Base-by-base conservation (phyloP, 495 filamentous ascomycete species). In the Amniculicola lignicola region DNA sequence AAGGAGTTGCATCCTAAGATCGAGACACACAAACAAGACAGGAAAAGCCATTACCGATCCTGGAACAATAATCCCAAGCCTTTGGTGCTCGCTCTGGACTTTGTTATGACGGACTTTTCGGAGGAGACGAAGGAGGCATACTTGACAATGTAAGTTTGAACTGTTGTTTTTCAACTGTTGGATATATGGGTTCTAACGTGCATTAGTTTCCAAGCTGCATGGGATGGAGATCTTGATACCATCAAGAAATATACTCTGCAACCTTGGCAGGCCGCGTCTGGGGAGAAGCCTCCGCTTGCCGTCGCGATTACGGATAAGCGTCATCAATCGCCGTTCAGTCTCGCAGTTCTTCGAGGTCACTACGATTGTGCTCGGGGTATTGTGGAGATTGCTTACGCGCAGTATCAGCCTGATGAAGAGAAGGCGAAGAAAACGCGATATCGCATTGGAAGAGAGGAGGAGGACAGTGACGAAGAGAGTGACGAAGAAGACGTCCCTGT, bases 311-410 rank as follows among this genome's bases (percentile, higher is more conserved):
- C 57, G 1, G 85, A 87, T 58, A 55, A 62, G 2, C 27, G 66
- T 28, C 56, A 66, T 1, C 70, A 75, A 25, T 74, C 72, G 1
- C 81, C 86, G 0, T 85, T 91, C 55, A 77, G 77, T 2, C 72
- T 92, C 33, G 82, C 86, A 0, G 72, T 89, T 19, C 61, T 81
- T 14, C 75, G 81, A 9, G 81, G 82, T 0, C 82, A 92, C 58
- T 65, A 75, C 29, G 72, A 78, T 2, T 69, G 80, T 14, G 85
- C 86, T 10, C 81, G 74, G 57, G 73, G 72, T 10, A 81, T 91
- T 16, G 62, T 92, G 4, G 77, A 82, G 41, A 90, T 93, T 52
- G 72, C 75, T 0, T 69, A 77, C 11, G 79, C 77, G 0, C 88
- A 93, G 62, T 88, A 84, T 63, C 71, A 79, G 15, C 75, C 74